phyloP scores from a whole-genome alignment of 2,329 filamentous ascomycete genomes.

The Pleochaeta shiraiana region DNA sequence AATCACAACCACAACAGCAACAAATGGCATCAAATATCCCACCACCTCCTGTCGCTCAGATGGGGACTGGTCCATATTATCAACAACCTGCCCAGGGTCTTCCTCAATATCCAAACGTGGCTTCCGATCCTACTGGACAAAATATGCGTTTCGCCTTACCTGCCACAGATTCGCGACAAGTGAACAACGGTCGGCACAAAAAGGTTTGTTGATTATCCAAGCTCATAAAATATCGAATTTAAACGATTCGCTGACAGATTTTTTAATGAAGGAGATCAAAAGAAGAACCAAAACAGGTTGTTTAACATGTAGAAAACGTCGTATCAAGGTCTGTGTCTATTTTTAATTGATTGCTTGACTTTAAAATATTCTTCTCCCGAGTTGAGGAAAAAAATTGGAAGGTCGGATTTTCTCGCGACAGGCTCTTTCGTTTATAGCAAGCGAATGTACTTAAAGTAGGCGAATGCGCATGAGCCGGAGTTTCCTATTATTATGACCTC shows the following conservation, averaged over 20 bases:
- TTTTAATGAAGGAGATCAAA: slow-evolving; percentile 39
- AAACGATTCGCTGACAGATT: slow-evolving; percentile 11
- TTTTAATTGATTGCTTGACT: slow-evolving; percentile 6
- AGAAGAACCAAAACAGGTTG: slow-evolving; percentile 55
- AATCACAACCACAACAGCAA: slow-evolving; percentile 14
- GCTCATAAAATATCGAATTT: slow-evolving; percentile 7
- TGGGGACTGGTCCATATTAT: slow-evolving; percentile 26
- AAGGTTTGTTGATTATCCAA: slow-evolving; percentile 16
- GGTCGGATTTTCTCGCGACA: slow-evolving; percentile 15
- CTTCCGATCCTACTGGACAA: slow-evolving; percentile 23
- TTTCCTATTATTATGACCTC: slow-evolving; percentile 5
- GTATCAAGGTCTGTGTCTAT: slow-evolving; percentile 44
- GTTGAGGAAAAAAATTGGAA: slow-evolving; percentile 8
- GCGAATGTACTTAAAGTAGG: slow-evolving; percentile 20
- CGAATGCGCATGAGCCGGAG: slow-evolving; percentile 17
- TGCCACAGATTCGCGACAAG: slow-evolving; percentile 28
- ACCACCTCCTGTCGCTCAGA: slow-evolving; percentile 29
- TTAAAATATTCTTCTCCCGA: no score
- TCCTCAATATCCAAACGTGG: slow-evolving; percentile 25
- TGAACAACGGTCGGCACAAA: slow-evolving; percentile 40
- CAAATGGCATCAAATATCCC: slow-evolving; percentile 29
- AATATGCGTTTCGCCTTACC: slow-evolving; percentile 33
- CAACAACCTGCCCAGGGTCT: slow-evolving; percentile 19
- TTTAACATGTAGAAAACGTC: slow-evolving; percentile 38
- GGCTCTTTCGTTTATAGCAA: slow-evolving; percentile 18